Evolutionary conservation across 2,329 filamentous ascomycete species (phyloP).

Genomic region (Xylariales sp.): DNA sequence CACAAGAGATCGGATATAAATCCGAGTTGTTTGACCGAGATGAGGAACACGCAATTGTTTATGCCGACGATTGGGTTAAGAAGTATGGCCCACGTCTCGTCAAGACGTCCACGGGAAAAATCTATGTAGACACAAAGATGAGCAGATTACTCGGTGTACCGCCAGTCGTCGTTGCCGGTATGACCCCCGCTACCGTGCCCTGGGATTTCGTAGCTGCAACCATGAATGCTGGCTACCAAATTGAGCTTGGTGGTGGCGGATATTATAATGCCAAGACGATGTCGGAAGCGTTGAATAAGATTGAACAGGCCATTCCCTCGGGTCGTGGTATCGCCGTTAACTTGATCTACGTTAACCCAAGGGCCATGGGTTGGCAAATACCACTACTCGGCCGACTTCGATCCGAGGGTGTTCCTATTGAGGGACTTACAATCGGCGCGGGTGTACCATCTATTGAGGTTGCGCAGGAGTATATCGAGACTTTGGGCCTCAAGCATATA

Average conservation of each 20-base stretch:
- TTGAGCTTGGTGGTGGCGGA: conserved; percentile 89
- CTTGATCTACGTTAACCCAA: conserved; percentile 89
- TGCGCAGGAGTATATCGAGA: conserved; percentile 93
- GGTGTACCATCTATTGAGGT: conserved; percentile 95
- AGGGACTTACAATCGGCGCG: conserved; percentile 91
- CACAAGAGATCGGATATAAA: conserved; percentile 95
- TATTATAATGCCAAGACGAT: conserved; percentile 87
- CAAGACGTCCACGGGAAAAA: conserved; percentile 88
- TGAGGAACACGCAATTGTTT: conserved; percentile 93
- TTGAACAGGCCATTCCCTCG: conserved; percentile 84
- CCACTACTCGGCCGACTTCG: conserved; percentile 83
- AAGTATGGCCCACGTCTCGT: conserved; percentile 94
- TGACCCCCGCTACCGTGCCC: conserved; percentile 90
- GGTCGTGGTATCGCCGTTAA: conserved; percentile 91
- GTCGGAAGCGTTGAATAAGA: conserved; percentile 84
- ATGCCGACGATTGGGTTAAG: conserved; percentile 96
- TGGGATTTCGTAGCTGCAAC: conserved; percentile 93
- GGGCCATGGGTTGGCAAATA: conserved; percentile 93
- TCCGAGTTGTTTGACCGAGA: conserved; percentile 97
- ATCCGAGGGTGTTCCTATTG: conserved; percentile 87
- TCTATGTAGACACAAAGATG: conserved; percentile 97
- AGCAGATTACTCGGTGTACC: conserved; percentile 85
- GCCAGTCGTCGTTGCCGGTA: conserved; percentile 90
- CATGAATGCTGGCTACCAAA: conserved; percentile 95
- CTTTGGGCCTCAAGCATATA: conserved; percentile 91